phyloP scores from a whole-genome alignment of 768 basidiomycete genomes.

The Macrolepiota dolichaula region DNA sequence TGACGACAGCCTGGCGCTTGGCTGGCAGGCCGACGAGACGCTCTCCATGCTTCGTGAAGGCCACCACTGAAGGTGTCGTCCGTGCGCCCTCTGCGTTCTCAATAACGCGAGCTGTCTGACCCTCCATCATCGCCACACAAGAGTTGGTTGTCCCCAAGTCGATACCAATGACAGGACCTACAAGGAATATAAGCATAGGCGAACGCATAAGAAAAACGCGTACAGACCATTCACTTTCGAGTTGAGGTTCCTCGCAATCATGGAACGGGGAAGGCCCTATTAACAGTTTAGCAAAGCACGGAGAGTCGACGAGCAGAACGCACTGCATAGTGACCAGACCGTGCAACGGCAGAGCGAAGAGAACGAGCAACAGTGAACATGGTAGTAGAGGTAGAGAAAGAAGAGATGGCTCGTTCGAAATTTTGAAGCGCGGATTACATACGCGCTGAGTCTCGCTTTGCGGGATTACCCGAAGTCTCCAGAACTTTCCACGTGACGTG shows the following conservation, averaged over 20 bases:
- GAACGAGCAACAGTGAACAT: slow-evolving; percentile 75
- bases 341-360: slow-evolving; percentile 53
- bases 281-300: slow-evolving; percentile 11
- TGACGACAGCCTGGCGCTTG: slow-evolving; percentile 96
- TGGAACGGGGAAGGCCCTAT: slow-evolving; percentile 65
- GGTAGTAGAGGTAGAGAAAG: slow-evolving; percentile 45
- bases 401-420: slow-evolving; percentile 13
- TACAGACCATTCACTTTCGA: slow-evolving; percentile 83
- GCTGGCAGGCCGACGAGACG: slow-evolving; percentile 95
- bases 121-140: slow-evolving; percentile 94
- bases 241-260: slow-evolving; percentile 92
- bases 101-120: slow-evolving; percentile 89
- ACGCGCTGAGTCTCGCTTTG: slow-evolving; percentile 12
- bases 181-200: neutral
- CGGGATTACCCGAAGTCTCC: slow-evolving; percentile 24
- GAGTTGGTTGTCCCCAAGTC: slow-evolving; percentile 95
- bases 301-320: slow-evolving; percentile 17
- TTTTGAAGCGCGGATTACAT: slow-evolving; percentile 15
- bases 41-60: slow-evolving; percentile 98
- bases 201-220: slow-evolving; percentile 13
- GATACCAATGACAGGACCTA: slow-evolving; percentile 92
- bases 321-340: slow-evolving; percentile 65
- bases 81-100: slow-evolving; percentile 98
- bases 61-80: slow-evolving; percentile 97
- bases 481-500: slow-evolving; percentile 26